Evolutionary conservation across 2,329 filamentous ascomycete genomes (phyloP).

Genomic region (Sporothrix pallida): DNA sequence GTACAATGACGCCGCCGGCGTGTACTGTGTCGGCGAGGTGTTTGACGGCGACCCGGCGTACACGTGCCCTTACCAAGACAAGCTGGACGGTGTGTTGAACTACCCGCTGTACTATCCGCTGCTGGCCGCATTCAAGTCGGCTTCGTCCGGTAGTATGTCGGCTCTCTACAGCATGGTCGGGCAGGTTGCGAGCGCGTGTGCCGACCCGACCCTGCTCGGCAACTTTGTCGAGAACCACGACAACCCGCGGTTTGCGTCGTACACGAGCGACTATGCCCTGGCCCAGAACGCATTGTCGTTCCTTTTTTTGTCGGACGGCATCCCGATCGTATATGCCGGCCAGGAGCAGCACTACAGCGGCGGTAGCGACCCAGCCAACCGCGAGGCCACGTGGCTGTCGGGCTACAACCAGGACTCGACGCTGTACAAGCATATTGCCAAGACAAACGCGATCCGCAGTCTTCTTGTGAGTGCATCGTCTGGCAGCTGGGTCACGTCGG

Average conservation of each 20-base stretch:
- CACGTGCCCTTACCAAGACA: constrained; percentile 57
- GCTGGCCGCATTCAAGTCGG: constrained; percentile 45
- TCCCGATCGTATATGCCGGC: constrained; percentile 69
- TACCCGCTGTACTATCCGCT: constrained; percentile 57
- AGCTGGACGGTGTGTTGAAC: constrained; percentile 65
- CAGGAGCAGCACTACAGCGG: constrained; percentile 66
- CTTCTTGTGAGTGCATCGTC: constrained; percentile 39
- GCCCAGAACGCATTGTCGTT: constrained; percentile 67
- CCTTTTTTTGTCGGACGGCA: constrained; percentile 48
- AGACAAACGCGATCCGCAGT: constrained; percentile 42
- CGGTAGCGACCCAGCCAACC: constrained; percentile 56
- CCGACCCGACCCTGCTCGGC: constrained; percentile 54
- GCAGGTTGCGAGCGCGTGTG: constrained; percentile 46
- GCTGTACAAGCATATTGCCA: constrained; percentile 56
- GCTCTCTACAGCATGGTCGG: constrained; percentile 50
- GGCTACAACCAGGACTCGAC: constrained; percentile 53
- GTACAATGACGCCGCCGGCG: constrained; percentile 60
- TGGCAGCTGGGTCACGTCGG: constrained; percentile 37
- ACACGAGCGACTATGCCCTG: constrained; percentile 59
- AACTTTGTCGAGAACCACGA: constrained; percentile 67
- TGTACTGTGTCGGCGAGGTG: constrained; percentile 67
- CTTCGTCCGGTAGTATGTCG: constrained; percentile 46
- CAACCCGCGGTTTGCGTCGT: constrained; percentile 58
- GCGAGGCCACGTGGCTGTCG: constrained; percentile 65
- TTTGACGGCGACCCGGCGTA: constrained; percentile 59